Conservation (phyloP, 805 yeast genomes). For the Hanseniaspora pseudoguilliermondii region DNA sequence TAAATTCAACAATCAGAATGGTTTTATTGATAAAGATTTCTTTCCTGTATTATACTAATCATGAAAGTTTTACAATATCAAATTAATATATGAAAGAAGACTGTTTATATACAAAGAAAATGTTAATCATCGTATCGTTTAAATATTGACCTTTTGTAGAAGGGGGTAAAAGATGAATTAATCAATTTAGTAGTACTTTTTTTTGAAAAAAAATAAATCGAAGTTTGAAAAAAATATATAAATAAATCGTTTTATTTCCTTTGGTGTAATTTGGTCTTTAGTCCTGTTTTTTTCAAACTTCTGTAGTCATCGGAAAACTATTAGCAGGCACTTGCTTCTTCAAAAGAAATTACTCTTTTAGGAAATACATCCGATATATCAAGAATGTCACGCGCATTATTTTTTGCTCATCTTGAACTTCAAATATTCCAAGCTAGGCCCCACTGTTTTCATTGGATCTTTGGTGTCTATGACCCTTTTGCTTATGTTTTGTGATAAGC, state of each 20-base stretch:
- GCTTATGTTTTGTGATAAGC: conserved; percentile 44
- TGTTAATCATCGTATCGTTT: neutral
- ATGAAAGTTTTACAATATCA: too few relatives aligned
- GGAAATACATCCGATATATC: neutral
- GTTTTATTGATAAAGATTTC: too few relatives aligned
- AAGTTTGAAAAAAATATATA: neutral
- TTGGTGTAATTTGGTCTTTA: neutral
- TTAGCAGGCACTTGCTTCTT: neutral
- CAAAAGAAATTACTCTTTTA: neutral
- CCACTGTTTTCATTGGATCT: conserved; percentile 19
- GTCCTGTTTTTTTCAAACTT: neutral
- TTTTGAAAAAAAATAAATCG: neutral
- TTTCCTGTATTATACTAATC: too few relatives aligned
- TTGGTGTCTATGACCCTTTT: conserved; percentile 29
- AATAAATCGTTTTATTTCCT: neutral
- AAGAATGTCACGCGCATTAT: too few relatives aligned
- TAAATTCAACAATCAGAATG: neutral
- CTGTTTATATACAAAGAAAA: too few relatives aligned
- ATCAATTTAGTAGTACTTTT: too few relatives aligned
- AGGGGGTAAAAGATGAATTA: too few relatives aligned
- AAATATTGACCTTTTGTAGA: neutral
- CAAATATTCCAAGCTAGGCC: conserved; percentile 64
- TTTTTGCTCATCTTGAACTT: conserved; percentile 36
- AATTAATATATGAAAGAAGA: too few relatives aligned
- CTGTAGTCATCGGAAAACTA: neutral